Conservation (phyloP, 2,329 filamentous ascomycete species). For the Geosmithia putterillii region DNA sequence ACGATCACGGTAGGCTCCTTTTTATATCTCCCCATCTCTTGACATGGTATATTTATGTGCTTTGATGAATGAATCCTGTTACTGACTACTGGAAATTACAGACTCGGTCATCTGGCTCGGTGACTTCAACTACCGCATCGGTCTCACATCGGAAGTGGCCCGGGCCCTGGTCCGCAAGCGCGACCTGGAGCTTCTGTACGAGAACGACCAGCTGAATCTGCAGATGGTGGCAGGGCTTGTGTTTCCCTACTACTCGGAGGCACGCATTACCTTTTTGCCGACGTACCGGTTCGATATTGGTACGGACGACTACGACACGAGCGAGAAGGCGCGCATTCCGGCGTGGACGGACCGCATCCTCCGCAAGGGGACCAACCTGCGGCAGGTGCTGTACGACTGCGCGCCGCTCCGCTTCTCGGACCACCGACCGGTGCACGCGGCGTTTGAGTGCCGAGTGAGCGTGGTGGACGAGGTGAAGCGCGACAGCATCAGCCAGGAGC, state of each 20-base stretch:
- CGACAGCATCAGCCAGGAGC: constrained; percentile 56
- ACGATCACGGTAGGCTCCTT: constrained; percentile 60
- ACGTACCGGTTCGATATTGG: constrained; percentile 95
- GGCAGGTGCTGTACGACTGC: constrained; percentile 70
- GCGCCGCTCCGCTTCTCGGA: constrained; percentile 84
- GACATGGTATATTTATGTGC: not conserved
- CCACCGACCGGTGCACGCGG: constrained; percentile 87
- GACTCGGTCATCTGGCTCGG: constrained; percentile 85
- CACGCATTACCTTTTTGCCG: constrained; percentile 74
- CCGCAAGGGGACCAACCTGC: constrained; percentile 71
- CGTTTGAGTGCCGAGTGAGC: constrained; percentile 73
- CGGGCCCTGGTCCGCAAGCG: constrained; percentile 59
- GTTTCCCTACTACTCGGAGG: constrained; percentile 88
- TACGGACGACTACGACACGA: constrained; percentile 75
- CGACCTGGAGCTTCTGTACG: constrained; percentile 70
- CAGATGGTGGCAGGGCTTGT: constrained; percentile 90
- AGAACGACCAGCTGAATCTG: constrained; percentile 90
- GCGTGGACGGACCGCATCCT: constrained; percentile 95
- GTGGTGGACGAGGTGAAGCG: constrained; percentile 66
- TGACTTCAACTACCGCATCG: constrained; percentile 97
- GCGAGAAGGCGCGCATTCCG: constrained; percentile 86
- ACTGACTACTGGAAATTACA: constrained; percentile 8
- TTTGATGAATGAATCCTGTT: not conserved
- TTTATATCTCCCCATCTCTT: constrained; percentile 7
- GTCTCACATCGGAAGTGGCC: constrained; percentile 65